Evolutionary conservation across 768 basidiomycete genomes (phyloP).

Genomic region (Lactarius vividus): DNA sequence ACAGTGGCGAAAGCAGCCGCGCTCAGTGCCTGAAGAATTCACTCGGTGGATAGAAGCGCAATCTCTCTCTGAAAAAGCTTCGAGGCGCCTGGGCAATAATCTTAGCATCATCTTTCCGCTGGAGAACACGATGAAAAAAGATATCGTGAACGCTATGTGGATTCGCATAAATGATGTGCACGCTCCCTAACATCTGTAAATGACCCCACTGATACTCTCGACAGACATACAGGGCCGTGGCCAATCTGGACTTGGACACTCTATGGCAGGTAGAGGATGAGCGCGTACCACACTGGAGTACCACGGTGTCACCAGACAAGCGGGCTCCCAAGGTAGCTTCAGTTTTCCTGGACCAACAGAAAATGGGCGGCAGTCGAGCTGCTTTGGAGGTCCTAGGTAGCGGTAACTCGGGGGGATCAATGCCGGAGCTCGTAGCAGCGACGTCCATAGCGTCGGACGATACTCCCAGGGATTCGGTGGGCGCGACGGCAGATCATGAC

Average conservation of each 20-base stretch:
- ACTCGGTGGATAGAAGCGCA: constrained; percentile 71
- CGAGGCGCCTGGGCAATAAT: constrained; percentile 47
- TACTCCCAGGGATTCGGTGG: constrained; percentile 43
- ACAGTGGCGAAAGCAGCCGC: constrained; percentile 48
- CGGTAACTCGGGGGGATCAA: constrained; percentile 47
- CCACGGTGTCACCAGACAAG: constrained; percentile 36
- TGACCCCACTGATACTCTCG: constrained; percentile 11
- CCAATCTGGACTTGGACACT: constrained; percentile 15
- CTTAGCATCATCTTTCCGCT: constrained; percentile 60
- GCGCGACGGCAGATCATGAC: constrained; percentile 36
- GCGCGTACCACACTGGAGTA: constrained; percentile 21
- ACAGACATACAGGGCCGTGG: constrained; percentile 17
- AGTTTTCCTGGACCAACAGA: neutral
- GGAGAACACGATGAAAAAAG: constrained; percentile 48
- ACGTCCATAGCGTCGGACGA: constrained; percentile 50
- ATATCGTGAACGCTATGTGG: constrained; percentile 62
- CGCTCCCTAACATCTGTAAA: neutral
- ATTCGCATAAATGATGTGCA: constrained; percentile 56
- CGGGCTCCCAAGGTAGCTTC: constrained; percentile 28
- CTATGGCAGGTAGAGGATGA: constrained; percentile 25
- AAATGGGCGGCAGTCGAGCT: neutral
- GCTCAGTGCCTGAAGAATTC: constrained; percentile 57
- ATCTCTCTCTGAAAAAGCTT: constrained; percentile 56
- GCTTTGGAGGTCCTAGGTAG: constrained; percentile 53
- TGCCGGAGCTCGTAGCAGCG: constrained; percentile 61